Conservation (phyloP, 257 asterid species). For the Oldenlandia corymbosa region DNA sequence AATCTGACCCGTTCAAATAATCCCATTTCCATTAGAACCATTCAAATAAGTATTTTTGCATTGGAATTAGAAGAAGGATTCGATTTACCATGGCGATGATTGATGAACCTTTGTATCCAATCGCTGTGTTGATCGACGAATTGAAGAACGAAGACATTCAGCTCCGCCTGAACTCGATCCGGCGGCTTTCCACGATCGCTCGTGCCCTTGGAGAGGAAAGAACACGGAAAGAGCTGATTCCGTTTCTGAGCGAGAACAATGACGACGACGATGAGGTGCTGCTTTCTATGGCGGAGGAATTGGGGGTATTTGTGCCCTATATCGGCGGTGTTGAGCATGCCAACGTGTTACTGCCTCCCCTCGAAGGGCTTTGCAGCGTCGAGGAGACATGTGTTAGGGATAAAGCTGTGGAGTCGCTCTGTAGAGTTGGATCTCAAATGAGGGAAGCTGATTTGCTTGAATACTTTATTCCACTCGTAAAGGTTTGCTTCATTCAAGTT, state of each 20-base stretch:
- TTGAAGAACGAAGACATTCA: slow-evolving; percentile 74
- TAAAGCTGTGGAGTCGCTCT: slow-evolving; percentile 29
- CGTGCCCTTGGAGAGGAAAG: slow-evolving; percentile 86
- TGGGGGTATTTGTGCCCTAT: slow-evolving; percentile 34
- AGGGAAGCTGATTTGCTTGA: slow-evolving; percentile 41
- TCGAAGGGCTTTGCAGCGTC: slow-evolving; percentile 45
- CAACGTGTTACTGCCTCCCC: slow-evolving; percentile 40
- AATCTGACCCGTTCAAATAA: neutral
- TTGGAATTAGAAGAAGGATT: neutral
- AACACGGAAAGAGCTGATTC: slow-evolving; percentile 70
- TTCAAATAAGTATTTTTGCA: too few species aligned
- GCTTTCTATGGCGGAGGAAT: slow-evolving; percentile 46
- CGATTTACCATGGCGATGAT: slow-evolving; percentile 46
- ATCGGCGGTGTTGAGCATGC: slow-evolving; percentile 58
- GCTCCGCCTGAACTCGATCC: slow-evolving; percentile 60
- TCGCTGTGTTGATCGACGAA: slow-evolving; percentile 76
- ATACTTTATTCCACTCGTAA: slow-evolving; percentile 43
- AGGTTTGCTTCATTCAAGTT: slow-evolving; percentile 28
- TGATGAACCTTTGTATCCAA: slow-evolving; percentile 70
- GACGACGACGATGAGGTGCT: slow-evolving; percentile 59
- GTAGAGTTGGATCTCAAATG: slow-evolving; percentile 32
- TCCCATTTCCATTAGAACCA: neutral
- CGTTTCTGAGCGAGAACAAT: slow-evolving; percentile 66
- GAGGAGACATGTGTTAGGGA: slow-evolving; percentile 37
- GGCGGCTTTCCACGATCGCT: slow-evolving; percentile 72